Conservation (phyloP, 2,329 filamentous ascomycete genomes). For the Cyanodermella asteris region DNA sequence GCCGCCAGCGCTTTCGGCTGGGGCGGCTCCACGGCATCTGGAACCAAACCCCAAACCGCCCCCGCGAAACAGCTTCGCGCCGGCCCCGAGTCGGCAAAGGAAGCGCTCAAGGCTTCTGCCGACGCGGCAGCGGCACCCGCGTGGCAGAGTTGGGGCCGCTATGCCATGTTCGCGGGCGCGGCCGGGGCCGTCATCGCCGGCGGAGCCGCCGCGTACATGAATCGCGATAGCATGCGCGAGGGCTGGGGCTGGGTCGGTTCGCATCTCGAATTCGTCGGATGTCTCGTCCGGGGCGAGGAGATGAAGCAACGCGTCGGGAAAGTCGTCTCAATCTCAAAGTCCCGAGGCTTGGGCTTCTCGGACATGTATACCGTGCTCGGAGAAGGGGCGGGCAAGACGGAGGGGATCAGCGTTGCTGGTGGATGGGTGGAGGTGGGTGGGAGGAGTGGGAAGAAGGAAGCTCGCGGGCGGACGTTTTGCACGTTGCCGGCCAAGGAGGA, state of each 20-base stretch:
- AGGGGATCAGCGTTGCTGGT: conserved; percentile 23
- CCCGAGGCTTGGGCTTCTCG: conserved; percentile 52
- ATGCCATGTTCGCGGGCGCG: conserved; percentile 69
- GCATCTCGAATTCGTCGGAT: conserved; percentile 85
- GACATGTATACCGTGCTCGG: conserved; percentile 79
- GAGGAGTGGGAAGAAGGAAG: conserved; percentile 33
- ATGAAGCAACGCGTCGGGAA: conserved; percentile 50
- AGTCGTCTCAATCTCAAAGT: conserved; percentile 40
- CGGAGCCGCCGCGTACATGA: conserved; percentile 65
- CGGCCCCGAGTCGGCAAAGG: conserved; percentile 7
- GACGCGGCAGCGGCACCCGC: conserved; percentile 19
- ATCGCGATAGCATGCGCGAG: conserved; percentile 55
- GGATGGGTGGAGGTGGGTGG: conserved; percentile 18
- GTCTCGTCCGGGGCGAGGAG: conserved; percentile 64
- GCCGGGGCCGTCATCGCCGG: conserved; percentile 60
- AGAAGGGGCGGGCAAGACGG: conserved; percentile 29
- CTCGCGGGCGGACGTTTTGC: conserved; percentile 68
- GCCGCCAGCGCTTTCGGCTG: conserved; percentile 43
- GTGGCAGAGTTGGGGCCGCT: conserved; percentile 67
- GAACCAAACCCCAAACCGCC: conserved; percentile 4
- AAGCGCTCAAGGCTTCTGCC: conserved; percentile 13
- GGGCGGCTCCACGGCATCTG: conserved; percentile 18
- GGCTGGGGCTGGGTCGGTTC: conserved; percentile 68
- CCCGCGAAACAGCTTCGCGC: conserved; percentile 5
- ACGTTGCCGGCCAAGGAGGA: conserved; percentile 43